Percentiles rank a stretch among this genome's conserved stretches.
These are phyloP conservation scores for Aspergillus sp. DNA, from an alignment of 2,329 filamentous ascomycete genomes.

Conservation along the genomic window DNA sequence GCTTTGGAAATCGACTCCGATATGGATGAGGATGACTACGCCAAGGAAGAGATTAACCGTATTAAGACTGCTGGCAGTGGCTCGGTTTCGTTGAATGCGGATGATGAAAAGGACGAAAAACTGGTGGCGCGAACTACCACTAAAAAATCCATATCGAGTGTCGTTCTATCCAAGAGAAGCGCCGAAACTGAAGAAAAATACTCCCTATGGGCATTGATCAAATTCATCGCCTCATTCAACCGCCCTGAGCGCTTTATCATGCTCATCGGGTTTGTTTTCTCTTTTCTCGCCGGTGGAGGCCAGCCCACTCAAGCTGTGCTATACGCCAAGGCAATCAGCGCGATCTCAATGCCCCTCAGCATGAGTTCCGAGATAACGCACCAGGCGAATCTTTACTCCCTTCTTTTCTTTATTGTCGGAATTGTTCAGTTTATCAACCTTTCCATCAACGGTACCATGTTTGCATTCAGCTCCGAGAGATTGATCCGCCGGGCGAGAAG, in stretches of 20 bases:
- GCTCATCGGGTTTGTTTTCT: constrained; percentile 67
- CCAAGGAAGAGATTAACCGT: constrained; percentile 23
- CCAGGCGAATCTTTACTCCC: constrained; percentile 77
- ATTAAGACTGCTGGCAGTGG: constrained; percentile 30
- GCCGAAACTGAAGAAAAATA: constrained; percentile 56
- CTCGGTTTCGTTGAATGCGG: constrained; percentile 19
- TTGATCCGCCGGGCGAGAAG: constrained; percentile 80
- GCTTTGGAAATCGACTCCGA: constrained; percentile 22
- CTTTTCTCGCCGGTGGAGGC: constrained; percentile 72
- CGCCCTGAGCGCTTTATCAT: constrained; percentile 65
- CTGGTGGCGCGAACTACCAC: constrained; percentile 42
- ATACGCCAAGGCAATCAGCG: constrained; percentile 81
- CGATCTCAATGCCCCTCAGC: constrained; percentile 55
- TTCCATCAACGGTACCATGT: constrained; percentile 63
- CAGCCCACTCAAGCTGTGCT: constrained; percentile 76
- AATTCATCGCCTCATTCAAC: constrained; percentile 78
- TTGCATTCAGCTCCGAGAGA: constrained; percentile 81
- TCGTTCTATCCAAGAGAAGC: constrained; percentile 57
- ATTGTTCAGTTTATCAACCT: constrained; percentile 68
- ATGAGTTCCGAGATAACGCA: constrained; percentile 56
- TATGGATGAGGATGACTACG: constrained; percentile 17
- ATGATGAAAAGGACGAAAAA: constrained; percentile 29
- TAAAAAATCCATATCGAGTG: constrained; percentile 60
- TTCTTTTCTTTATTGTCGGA: constrained; percentile 84
- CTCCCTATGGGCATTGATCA: constrained; percentile 69